Base-by-base conservation (phyloP, 768 basidiomycete species). In the Collybia nuda region DNA sequence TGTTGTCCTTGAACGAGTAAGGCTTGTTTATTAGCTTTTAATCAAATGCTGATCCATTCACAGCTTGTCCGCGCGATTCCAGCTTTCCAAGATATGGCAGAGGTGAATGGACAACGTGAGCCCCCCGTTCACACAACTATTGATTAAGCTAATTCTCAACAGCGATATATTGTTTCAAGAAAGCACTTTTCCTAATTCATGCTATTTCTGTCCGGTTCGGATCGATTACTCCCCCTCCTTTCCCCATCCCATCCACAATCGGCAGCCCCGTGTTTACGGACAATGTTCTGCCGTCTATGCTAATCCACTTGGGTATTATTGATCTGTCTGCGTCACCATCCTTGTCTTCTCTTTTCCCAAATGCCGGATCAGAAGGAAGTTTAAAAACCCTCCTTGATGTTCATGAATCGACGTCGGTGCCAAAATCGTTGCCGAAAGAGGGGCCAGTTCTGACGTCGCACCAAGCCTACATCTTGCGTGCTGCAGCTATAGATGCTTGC, bases 161-260 rank as follows among this genome's bases (percentile, higher is more conserved):
- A 92, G 90, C 81, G n/a, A 75, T 93, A 19, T 94, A 91, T 68
- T 82, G 90, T 62, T 91, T 93, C 78, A 93, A 93, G 68, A 96
- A 94, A 62, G 91, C 88, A 2, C 72, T 96, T 26, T 91, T 92
- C 67, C 78, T 94, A 45, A 72, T 93, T 45, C 82, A 90, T 54
- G 84, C 82, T 21, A 68, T 94, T 44, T 69, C 66, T 21, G 64
- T 85, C 39, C 84, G 89, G 40, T 93, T 93, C 70, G 78, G 80
- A 43, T 67, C 78, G 6, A 62, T 71, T 39, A 67, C 76, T 9
- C 72, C 79, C 2, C 65, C 77, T 17, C 75, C 81, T 11, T 84
- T 90, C 59, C 82, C 83, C 22, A 65, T 89, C 14, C 88, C 86
- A 39, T 72, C 75, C 44, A 86, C 84, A 2, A 66, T 66, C 21